Conservation (phyloP, 768 basidiomycete species). For the Rhizopogon roseolus region DNA sequence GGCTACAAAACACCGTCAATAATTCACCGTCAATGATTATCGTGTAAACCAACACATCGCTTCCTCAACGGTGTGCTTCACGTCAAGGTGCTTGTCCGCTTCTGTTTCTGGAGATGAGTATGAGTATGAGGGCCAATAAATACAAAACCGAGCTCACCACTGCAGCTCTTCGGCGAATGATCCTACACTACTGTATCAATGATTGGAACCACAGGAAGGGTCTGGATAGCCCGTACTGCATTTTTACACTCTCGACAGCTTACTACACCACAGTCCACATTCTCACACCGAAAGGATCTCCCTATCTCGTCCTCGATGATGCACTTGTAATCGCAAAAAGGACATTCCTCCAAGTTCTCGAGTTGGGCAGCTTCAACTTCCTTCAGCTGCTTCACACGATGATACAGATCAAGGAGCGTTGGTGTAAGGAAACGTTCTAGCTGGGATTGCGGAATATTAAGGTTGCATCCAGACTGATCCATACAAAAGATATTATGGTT, state of each 20-base stretch:
- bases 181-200: constrained; percentile 39
- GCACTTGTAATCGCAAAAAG: constrained; percentile 77
- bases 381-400: constrained; percentile 62
- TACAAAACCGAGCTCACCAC: constrained; percentile 38
- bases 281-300: constrained; percentile 44
- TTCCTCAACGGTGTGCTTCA: constrained; percentile 79
- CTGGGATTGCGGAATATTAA: constrained; percentile 56
- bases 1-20: constrained; percentile 36
- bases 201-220: no score
- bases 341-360: constrained; percentile 78
- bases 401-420: constrained; percentile 61
- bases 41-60: constrained; percentile 71
- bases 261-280: constrained; percentile 61
- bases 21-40: not conserved
- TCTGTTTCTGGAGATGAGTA: constrained; percentile 51
- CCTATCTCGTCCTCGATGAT: constrained; percentile 57
- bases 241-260: constrained; percentile 75
- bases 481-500: constrained; percentile 60
- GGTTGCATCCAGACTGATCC: constrained; percentile 63
- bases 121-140: not conserved
- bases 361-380: constrained; percentile 68
- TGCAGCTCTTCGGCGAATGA: constrained; percentile 76
- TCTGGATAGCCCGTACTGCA: constrained; percentile 32
- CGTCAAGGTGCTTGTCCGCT: constrained; percentile 69
- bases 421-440: constrained; percentile 54